Conservation (phyloP, 805 yeast species). For the Wickerhamiella kurtzmanii region DNA sequence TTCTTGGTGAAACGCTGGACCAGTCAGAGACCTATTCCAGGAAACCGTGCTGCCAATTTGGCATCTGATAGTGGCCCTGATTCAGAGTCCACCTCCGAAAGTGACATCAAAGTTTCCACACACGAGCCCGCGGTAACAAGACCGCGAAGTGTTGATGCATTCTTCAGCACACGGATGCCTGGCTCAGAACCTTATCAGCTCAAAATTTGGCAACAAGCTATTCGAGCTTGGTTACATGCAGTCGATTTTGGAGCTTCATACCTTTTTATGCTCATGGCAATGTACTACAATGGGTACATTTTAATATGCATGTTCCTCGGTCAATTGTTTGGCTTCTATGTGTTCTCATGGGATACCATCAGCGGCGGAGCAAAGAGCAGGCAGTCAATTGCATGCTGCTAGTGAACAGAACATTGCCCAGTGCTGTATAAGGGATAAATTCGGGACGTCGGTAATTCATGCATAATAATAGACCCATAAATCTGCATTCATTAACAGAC, state of each 20-base stretch:
- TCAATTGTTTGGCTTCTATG: constrained; percentile 42
- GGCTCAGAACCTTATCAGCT: constrained; percentile 24
- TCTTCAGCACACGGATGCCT: neutral
- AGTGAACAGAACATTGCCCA: too few species aligned
- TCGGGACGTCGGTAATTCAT: too few species aligned
- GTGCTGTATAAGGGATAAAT: too few species aligned
- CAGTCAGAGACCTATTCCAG: constrained; percentile 13
- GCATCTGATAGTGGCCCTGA: neutral
- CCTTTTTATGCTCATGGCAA: constrained; percentile 55
- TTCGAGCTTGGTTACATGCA: constrained; percentile 38
- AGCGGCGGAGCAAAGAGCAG: constrained; percentile 9
- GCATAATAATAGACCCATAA: too few species aligned
- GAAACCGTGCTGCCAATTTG: constrained; percentile 5
- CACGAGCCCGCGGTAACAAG: neutral
- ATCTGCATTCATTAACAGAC: too few species aligned
- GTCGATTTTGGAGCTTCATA: constrained; percentile 53
- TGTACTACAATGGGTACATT: constrained; percentile 63
- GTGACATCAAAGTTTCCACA: neutral
- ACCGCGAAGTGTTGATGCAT: neutral
- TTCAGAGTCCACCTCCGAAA: neutral
- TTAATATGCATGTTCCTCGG: constrained; percentile 51
- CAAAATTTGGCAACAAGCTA: constrained; percentile 35
- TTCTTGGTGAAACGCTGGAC: constrained; percentile 10
- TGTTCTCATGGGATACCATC: constrained; percentile 38
- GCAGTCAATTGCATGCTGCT: neutral